Evolutionary conservation across 139 green algal genomes (phyloP).

Genomic region (Chlamydomonas applanata): DNA sequence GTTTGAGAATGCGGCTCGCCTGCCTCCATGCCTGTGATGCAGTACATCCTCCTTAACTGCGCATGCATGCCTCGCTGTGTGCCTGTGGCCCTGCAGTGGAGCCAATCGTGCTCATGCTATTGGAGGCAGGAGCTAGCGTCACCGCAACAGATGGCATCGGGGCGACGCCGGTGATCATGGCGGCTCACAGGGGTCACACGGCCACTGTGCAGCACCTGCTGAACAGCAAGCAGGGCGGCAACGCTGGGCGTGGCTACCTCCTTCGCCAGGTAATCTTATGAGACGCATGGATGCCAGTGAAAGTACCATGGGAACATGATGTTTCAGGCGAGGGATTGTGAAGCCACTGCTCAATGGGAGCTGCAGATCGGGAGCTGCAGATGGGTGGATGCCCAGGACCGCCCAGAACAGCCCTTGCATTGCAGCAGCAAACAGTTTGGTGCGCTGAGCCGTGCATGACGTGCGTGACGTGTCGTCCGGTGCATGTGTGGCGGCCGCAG

Average conservation of each 20-base stretch:
- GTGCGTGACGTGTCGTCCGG: neutral
- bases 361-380: too few relatives aligned
- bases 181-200: conserved; percentile 14
- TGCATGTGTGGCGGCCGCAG: neutral
- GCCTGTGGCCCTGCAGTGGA: conserved; percentile 7
- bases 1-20: too few relatives aligned
- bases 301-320: too few relatives aligned
- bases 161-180: conserved; percentile 28
- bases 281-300: too few relatives aligned
- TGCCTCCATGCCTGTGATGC: too few relatives aligned
- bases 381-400: too few relatives aligned
- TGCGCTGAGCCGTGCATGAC: too few relatives aligned
- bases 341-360: too few relatives aligned
- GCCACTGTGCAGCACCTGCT: conserved; percentile 19
- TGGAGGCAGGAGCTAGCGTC: conserved; percentile 19
- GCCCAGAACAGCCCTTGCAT: too few relatives aligned
- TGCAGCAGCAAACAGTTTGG: too few relatives aligned
- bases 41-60: too few relatives aligned
- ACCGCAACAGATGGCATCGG: conserved; percentile 15
- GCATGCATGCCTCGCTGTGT: neutral
- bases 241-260: conserved; percentile 18
- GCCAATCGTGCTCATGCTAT: conserved; percentile 13
- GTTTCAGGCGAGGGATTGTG: too few relatives aligned
- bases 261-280: conserved; percentile 12
- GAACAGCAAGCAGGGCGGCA: conserved; percentile 26